These are phyloP conservation scores for Cercophora sp. DNA, from an alignment of 495 filamentous ascomycete genomes.

Conservation along the genomic window DNA sequence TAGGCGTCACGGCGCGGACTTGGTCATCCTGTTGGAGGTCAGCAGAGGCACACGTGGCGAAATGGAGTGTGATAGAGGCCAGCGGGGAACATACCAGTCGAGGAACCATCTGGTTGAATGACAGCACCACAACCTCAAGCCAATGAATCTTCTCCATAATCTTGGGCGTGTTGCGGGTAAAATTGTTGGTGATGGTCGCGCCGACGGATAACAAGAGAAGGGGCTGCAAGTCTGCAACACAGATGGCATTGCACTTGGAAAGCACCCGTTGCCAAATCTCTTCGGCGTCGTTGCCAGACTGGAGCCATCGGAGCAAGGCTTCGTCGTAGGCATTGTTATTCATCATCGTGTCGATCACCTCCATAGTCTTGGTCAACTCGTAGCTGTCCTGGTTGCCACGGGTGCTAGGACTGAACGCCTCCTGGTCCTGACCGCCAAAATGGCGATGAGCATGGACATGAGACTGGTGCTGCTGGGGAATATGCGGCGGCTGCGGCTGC, in stretches of 20 bases:
- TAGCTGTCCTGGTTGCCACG: conserved; percentile 43
- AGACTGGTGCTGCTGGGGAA: conserved; percentile 15
- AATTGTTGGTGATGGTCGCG: conserved; percentile 69
- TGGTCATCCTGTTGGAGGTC: conserved; percentile 73
- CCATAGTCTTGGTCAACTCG: conserved; percentile 62
- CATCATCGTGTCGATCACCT: conserved; percentile 63
- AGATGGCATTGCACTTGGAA: conserved; percentile 65
- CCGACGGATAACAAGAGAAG: conserved; percentile 80
- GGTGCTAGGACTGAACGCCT: conserved; percentile 31
- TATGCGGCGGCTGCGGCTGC: conserved; percentile 7
- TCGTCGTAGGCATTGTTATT: conserved; percentile 64
- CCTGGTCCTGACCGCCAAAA: conserved; percentile 27
- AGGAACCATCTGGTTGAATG: conserved; percentile 39
- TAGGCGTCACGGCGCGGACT: conserved; percentile 65
- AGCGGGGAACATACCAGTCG: conserved; percentile 41
- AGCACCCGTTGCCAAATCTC: conserved; percentile 81
- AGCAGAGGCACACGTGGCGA: too few species aligned
- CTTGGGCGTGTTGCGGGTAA: conserved; percentile 52
- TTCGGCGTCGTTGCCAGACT: conserved; percentile 66
- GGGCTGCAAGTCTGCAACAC: conserved; percentile 65
- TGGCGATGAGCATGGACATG: conserved; percentile 18
- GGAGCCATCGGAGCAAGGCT: conserved; percentile 72
- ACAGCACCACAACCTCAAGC: conserved; percentile 67
- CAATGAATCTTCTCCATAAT: conserved; percentile 62
- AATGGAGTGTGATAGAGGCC: conserved; percentile 11